A percentile compares a stretch with the other conserved stretches of the same genome.
Conservation (phyloP, 257 asterid species). For the Solanum etuberosum region DNA sequence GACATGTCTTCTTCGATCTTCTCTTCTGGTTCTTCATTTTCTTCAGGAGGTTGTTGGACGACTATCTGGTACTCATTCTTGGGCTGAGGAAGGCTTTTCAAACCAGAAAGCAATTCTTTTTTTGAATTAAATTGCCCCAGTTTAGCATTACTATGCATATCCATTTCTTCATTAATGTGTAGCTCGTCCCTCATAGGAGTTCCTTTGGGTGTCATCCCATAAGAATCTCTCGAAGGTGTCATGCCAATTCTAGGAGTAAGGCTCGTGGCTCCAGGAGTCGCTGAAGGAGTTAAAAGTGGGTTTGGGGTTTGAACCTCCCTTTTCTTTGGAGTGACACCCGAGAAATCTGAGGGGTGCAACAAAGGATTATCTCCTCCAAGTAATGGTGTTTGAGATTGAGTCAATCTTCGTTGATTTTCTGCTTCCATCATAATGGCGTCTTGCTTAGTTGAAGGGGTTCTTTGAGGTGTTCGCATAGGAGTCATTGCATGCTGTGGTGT, state of each 20-base stretch:
- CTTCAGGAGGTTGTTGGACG: slow-evolving; percentile 60
- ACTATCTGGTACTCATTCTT: slow-evolving; percentile 86
- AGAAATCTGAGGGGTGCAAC: slow-evolving; percentile 92
- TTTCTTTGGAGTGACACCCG: slow-evolving; percentile 97
- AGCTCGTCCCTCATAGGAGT: slow-evolving; percentile 94
- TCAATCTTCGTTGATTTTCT: slow-evolving; percentile 83
- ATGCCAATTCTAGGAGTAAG: slow-evolving; percentile 81
- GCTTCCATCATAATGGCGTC: slow-evolving; percentile 99
- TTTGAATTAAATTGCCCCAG: slow-evolving; percentile 43
- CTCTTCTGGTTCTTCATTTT: slow-evolving; percentile 90
- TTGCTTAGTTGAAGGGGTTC: slow-evolving; percentile 90
- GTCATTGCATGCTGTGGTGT: slow-evolving; percentile 92
- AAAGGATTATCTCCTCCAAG: slow-evolving; percentile 94
- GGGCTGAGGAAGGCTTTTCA: slow-evolving; percentile 80
- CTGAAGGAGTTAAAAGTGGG: slow-evolving; percentile 85
- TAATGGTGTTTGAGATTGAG: slow-evolving; percentile 86
- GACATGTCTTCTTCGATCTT: slow-evolving; percentile 98
- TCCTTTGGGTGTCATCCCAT: slow-evolving; percentile 76
- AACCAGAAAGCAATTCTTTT: slow-evolving; percentile 54
- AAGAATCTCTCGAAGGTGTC: slow-evolving; percentile 76
- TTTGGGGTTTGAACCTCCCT: slow-evolving; percentile 90
- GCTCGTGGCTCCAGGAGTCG: slow-evolving; percentile 69
- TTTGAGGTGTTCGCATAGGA: slow-evolving; percentile 80
- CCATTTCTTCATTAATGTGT: slow-evolving; percentile 74
- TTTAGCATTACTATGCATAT: slow-evolving; percentile 40